Evolutionary conservation across 192 early-diverging fungal species (phyloP).

Genomic region (Chytriomyces sp.): DNA sequence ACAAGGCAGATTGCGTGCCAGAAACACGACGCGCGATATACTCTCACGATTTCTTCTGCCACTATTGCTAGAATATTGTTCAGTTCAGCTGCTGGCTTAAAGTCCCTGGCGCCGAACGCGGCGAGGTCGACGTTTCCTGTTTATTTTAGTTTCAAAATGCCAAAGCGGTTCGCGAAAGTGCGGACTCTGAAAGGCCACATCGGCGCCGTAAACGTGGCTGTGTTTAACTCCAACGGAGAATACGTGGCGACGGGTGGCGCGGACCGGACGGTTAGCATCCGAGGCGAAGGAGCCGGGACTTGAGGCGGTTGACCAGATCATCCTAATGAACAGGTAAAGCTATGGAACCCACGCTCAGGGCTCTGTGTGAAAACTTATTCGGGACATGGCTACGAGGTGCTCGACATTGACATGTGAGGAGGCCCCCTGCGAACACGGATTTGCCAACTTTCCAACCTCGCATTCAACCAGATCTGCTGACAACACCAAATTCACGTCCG

Average conservation of each 20-base stretch:
- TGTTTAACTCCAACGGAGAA: conserved; percentile 72
- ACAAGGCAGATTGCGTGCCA: too few species aligned
- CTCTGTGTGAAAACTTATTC: conserved; percentile 74
- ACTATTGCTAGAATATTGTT: too few species aligned
- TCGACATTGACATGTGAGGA: conserved; percentile 67
- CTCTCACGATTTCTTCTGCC: too few species aligned
- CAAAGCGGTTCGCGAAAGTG: too few species aligned
- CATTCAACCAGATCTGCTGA: conserved; percentile 37
- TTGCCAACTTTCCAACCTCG: conserved; percentile 4
- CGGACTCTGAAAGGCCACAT: conserved; percentile 62
- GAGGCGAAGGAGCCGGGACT: background rate
- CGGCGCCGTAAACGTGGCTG: conserved; percentile 69
- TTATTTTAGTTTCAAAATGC: too few species aligned
- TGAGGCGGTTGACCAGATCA: background rate
- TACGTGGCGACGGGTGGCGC: conserved; percentile 82
- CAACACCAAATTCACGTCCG: conserved; percentile 69
- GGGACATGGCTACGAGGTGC: conserved; percentile 86
- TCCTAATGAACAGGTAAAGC: conserved; percentile 5
- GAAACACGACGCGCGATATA: too few species aligned
- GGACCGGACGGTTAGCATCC: conserved; percentile 72
- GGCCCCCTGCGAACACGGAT: background rate
- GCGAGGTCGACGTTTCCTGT: too few species aligned
- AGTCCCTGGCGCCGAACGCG: too few species aligned
- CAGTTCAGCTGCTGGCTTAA: too few species aligned
- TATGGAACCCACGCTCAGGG: conserved; percentile 62